Evolutionary conservation across 2,329 filamentous ascomycete genomes (phyloP), one percentile per base, ranked within the genome.

Genomic region (Claviceps humidiphila): DNA sequence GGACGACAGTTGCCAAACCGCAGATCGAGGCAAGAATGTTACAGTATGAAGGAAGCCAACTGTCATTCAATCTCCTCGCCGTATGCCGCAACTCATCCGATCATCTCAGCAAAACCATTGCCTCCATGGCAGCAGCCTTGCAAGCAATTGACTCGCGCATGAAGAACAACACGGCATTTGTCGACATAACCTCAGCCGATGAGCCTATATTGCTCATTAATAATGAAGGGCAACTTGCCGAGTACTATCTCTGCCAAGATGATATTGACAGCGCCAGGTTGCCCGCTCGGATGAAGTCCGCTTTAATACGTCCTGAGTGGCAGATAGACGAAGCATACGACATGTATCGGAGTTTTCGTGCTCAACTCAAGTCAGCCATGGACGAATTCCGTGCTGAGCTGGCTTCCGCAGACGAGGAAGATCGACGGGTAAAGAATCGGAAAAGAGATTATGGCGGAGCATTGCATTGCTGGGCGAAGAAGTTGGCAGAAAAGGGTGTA

Each of bases 1-100:
- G 89, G 89, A 73, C 88, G 3, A 66, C 70, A 1, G 65, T 84
- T 6, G 85, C 82, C 1, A 75, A 74, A 50, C 77, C 80, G 0
- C 76, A 82, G 8, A 84, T 95, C 51, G 68, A 80, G 50, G 70
- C 73, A 1, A 78, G 85, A 45, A 91, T 94, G 76, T 67, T 74
- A 8, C 75, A 80, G 55, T 82, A 84, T 56, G 78, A 80, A 56
- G 81, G 80, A 38, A 79, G 75, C 11, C 75, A 81, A 50, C 75
- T 87, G 34, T 77, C 83, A n/a, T 94, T 89, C 68, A 89, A 81
- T 56, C 78, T 95, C 40, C 74, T 95, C 48, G 83, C 87, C 24
- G 69, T 95, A 2, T 85, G 84, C 56, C 77, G 78, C 53, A 85
- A 84, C 53, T 82, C 87, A 0, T 66, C 85, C 1, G 60, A 68